Evolutionary conservation across 257 asterid species (phyloP).

Genomic region (Ilex asprella): DNA sequence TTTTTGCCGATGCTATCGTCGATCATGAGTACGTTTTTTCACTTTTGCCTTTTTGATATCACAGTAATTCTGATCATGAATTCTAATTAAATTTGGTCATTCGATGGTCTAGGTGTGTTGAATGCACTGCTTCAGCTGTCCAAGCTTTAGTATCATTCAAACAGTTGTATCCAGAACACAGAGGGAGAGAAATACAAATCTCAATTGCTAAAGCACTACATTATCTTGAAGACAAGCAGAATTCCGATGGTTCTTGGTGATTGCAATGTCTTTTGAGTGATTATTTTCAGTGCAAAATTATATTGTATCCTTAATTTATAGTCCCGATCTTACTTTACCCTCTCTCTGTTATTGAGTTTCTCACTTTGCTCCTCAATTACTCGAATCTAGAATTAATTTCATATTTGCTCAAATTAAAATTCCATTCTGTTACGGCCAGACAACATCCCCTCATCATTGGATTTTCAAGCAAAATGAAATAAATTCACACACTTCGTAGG

Average conservation of each 20-base stretch:
- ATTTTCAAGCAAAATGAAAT: no score
- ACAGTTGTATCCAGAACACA: constrained; percentile 54
- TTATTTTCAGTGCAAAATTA: not conserved
- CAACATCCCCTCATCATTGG: no score
- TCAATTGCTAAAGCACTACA: constrained; percentile 36
- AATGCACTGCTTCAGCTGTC: constrained; percentile 44
- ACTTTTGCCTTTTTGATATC: not conserved
- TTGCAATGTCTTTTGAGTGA: not conserved
- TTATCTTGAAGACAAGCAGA: constrained; percentile 49
- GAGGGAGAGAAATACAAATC: constrained; percentile 57
- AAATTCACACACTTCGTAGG: not conserved
- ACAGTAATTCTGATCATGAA: not conserved
- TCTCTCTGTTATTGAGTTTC: not conserved
- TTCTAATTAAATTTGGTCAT: not conserved
- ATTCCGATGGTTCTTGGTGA: constrained; percentile 78
- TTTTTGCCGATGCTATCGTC: constrained; percentile 68
- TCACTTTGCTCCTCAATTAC: not conserved
- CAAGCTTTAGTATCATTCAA: constrained; percentile 51
- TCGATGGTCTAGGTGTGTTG: constrained; percentile 48
- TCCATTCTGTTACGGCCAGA: not conserved
- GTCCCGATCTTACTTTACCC: not conserved
- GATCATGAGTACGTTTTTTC: constrained; percentile 58
- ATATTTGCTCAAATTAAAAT: no score
- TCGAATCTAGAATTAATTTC: not conserved
- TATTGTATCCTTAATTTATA: not conserved